Conservation (phyloP, 305 asterid genomes). For the Ilex paraguariensis region DNA sequence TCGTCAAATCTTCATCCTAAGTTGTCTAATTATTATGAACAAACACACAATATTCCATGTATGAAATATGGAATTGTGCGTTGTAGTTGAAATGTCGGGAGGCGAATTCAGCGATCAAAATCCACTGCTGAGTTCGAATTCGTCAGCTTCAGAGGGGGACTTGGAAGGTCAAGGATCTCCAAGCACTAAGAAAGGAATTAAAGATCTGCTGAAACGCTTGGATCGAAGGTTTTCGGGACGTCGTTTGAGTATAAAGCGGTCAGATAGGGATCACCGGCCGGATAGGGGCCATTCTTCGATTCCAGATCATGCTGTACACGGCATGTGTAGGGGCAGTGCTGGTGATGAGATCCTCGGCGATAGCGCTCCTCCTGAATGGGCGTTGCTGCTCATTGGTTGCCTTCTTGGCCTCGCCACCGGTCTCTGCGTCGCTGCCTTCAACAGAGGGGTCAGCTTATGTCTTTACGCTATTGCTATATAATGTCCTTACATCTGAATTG, state of each 20-base stretch:
- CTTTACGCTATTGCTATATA: no score
- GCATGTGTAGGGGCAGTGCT: conserved; percentile 8
- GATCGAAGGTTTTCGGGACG: conserved; percentile 2
- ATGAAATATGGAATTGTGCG: not conserved
- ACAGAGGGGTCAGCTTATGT: conserved; percentile 74
- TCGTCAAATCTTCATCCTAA: no score
- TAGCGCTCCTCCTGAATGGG: conserved; percentile 98
- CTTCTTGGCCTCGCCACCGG: conserved; percentile 95
- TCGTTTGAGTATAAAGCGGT: not conserved
- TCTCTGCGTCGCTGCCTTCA: conserved; percentile 83
- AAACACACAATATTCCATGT: no score
- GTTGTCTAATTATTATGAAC: no score
- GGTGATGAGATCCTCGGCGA: conserved; percentile 62
- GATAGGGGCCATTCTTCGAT: conserved; percentile 11
- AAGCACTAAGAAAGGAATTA: not conserved
- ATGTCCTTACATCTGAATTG: no score
- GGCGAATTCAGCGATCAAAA: not conserved
- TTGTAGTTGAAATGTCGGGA: not conserved
- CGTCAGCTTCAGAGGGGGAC: not conserved
- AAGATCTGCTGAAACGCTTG: conserved; percentile 3
- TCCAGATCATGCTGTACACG: conserved; percentile 31
- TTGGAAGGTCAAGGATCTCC: not conserved
- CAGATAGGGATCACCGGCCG: not conserved
- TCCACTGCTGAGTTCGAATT: not conserved
- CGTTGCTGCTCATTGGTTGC: conserved; percentile 86